Evolutionary conservation across 352 stramenopile genomes (phyloP).

Genomic region (Blastocystis sp.): DNA sequence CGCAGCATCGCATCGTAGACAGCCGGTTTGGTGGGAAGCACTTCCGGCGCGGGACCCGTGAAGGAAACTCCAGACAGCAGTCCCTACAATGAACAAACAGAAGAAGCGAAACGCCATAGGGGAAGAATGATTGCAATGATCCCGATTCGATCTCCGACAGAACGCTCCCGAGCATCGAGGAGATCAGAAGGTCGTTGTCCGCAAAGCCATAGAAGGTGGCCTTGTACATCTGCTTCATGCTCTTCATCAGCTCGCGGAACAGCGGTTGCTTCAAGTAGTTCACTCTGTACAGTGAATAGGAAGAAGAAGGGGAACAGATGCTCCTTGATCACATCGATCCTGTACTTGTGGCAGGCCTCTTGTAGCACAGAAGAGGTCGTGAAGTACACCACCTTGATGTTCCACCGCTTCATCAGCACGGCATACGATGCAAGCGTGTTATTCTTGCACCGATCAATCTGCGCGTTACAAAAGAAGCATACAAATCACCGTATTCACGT

Average conservation of each 20-base stretch:
- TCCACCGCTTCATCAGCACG: neutral
- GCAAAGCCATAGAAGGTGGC: neutral
- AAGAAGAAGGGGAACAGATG: neutral
- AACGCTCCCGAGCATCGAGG: neutral
- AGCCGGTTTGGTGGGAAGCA: neutral
- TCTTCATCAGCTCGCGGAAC: neutral
- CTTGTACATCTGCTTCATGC: neutral
- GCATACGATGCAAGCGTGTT: neutral
- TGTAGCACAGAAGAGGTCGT: neutral
- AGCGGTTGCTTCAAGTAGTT: neutral
- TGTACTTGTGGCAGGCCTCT: neutral
- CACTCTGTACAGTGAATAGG: neutral
- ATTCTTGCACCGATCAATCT: neutral
- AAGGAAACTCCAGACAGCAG: neutral
- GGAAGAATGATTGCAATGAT: neutral
- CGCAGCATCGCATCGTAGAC: neutral
- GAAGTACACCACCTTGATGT: neutral
- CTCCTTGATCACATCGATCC: neutral
- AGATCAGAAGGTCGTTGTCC: neutral
- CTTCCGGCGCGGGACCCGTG: neutral
- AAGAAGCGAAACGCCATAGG: neutral
- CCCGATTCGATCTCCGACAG: neutral
- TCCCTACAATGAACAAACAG: neutral
- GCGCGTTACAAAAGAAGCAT: too few relatives aligned
- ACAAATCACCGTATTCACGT: neutral